phyloP scores from a whole-genome alignment of 768 basidiomycete genomes.

The Hebeloma cylindrosporum region DNA sequence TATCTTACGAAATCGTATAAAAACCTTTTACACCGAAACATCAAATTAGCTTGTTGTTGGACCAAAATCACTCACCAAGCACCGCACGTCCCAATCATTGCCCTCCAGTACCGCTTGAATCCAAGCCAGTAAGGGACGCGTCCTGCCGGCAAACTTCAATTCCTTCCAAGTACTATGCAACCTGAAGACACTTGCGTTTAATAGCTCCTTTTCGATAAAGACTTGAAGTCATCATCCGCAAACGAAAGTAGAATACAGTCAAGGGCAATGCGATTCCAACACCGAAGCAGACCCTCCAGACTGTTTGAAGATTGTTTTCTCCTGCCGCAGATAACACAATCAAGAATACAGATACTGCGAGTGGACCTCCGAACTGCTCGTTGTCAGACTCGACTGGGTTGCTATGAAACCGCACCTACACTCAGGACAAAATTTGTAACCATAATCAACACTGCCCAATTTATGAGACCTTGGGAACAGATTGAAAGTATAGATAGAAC shows the following conservation, averaged over 20 bases:
- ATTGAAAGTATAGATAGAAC: slow-evolving; percentile 25
- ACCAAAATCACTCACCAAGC: slow-evolving; percentile 51
- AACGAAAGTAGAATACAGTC: slow-evolving; percentile 69
- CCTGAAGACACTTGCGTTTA: slow-evolving; percentile 42
- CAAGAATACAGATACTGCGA: slow-evolving; percentile 65
- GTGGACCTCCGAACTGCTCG: slow-evolving; percentile 61
- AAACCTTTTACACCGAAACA: slow-evolving; percentile 43
- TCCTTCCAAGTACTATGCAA: background rate
- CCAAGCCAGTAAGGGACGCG: slow-evolving; percentile 62
- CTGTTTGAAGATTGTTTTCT: slow-evolving; percentile 56
- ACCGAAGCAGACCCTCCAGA: slow-evolving; percentile 69
- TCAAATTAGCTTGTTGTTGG: background rate
- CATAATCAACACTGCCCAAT: slow-evolving; percentile 60
- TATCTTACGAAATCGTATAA: slow-evolving; percentile 62
- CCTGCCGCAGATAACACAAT: slow-evolving; percentile 70
- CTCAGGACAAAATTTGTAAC: slow-evolving; percentile 72
- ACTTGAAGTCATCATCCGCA: slow-evolving; percentile 68
- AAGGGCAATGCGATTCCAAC: slow-evolving; percentile 63
- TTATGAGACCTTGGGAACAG: background rate
- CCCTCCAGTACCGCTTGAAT: slow-evolving; percentile 62
- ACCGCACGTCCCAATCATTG: slow-evolving; percentile 70
- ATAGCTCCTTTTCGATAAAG: slow-evolving; percentile 67
- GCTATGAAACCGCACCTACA: slow-evolving; percentile 33
- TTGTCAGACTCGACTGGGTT: background rate
- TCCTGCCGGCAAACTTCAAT: slow-evolving; percentile 28